These are phyloP conservation scores for Ceratobasidium sp. DNA, from an alignment of 1,284 basidiomycete species.

Conservation along the genomic window DNA sequence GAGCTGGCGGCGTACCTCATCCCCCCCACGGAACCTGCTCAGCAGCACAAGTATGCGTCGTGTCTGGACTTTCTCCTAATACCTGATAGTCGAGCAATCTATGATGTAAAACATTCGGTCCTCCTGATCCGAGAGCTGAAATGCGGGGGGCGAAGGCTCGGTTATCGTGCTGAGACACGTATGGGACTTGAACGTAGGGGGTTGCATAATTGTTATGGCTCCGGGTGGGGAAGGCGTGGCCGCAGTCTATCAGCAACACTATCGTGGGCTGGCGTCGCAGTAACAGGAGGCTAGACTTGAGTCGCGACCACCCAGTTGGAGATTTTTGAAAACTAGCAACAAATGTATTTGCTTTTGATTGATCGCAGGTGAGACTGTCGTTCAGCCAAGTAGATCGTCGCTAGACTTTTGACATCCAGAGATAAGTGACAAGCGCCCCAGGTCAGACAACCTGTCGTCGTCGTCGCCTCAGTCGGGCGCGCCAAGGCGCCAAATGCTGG, in stretches of 20 bases:
- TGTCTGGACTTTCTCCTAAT: slow-evolving; percentile 22
- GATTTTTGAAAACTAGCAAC: background rate
- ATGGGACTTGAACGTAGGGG: slow-evolving; percentile 1
- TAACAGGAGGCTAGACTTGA: background rate
- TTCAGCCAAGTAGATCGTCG: background rate
- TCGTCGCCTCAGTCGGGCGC: background rate
- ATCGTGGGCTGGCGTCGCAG: background rate
- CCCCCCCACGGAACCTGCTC: slow-evolving; percentile 27
- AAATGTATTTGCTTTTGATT: background rate
- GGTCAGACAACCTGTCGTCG: background rate
- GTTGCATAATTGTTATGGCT: background rate
- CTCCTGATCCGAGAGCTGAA: slow-evolving; percentile 22
- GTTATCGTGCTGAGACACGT: slow-evolving; percentile 25
- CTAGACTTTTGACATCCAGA: background rate
- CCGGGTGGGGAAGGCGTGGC: slow-evolving; percentile 5
- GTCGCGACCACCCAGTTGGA: slow-evolving; percentile 20
- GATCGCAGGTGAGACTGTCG: background rate
- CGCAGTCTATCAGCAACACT: background rate
- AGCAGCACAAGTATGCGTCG: background rate
- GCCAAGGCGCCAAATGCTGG: slow-evolving; percentile 21
- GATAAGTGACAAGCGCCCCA: background rate
- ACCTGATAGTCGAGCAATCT: slow-evolving; percentile 26
- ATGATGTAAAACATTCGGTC: slow-evolving; percentile 22
- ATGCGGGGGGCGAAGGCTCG: background rate
- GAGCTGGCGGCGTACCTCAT: slow-evolving; percentile 18